Base-by-base conservation (phyloP, 116 monocot genomes). In the Dioscorea cayenensis region DNA sequence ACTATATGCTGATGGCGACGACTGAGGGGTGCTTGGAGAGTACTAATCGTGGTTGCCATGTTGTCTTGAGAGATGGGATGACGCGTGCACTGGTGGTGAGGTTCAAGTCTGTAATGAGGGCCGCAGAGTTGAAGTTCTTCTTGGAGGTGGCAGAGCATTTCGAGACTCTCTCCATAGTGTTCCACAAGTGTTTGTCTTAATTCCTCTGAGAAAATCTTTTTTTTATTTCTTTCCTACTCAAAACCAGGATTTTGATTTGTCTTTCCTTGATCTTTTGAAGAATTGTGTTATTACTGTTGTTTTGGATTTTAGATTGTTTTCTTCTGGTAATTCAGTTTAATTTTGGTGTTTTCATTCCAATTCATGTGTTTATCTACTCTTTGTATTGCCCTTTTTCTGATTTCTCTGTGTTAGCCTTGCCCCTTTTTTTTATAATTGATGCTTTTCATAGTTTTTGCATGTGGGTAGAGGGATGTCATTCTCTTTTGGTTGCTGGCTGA, bases 1-100 rank as follows among this genome's bases (percentile, higher is more conserved):
- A n/a, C n/a, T n/a, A n/a, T n/a, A n/a, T n/a, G n/a, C n/a, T n/a
- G n/a, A 89, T 89, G 89, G 89, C 85, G 13, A 89, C 89, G 29
- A 89, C 89, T 10, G 89, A 89, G 76, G 89, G 89, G 25, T 89
- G 89, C 74, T 69, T 89, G 3, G 85, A 85, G 43, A 89, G 89
- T 77, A 85, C 89, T 9, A 89, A 89, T 60, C 64, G 85, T 16
- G 85, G 85, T 18, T 89, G 85, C 68, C 85, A 89, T 61, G 73
- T 76, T 4, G 76, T 85, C 22, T 58, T 85, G 64, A 68, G 73
- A 18, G 89, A 89, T 63, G 83, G 80, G 66, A 88, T 88, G 89
- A 85, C 89, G 28, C 55, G 85, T 51, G 85, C 89, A 22, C 89
- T 85, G 5, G 89, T 63, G 29, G 82, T 85, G 20, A 68, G 82